A percentile compares a stretch with the other conserved stretches of the same genome.
Conservation (phyloP, 2,329 filamentous ascomycete genomes). For the Raffaelea deltoideospora region DNA sequence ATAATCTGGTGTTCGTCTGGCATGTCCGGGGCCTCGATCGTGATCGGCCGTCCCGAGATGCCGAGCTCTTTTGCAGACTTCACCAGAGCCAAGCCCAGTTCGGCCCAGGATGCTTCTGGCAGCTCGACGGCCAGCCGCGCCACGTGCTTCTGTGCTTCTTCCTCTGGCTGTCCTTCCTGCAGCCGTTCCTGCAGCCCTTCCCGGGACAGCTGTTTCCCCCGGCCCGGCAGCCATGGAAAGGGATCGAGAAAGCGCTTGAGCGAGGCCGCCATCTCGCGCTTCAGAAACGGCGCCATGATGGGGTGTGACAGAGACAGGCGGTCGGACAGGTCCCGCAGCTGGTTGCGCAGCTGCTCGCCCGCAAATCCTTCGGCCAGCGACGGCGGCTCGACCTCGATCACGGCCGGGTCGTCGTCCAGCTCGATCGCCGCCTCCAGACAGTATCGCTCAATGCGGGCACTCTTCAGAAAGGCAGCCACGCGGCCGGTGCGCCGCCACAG, state of each 20-base stretch:
- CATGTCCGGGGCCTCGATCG: conserved; percentile 21
- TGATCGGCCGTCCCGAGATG: conserved; percentile 18
- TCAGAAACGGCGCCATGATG: conserved; percentile 40
- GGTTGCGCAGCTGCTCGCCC: conserved; percentile 43
- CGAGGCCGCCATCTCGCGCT: conserved; percentile 32
- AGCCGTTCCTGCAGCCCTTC: no score
- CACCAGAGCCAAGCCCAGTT: conserved; percentile 25
- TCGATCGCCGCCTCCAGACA: conserved; percentile 53
- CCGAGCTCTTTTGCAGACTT: conserved; percentile 19
- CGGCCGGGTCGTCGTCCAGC: conserved; percentile 49
- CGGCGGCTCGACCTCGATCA: conserved; percentile 46
- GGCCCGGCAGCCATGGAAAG: conserved; percentile 42
- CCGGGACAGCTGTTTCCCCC: no score
- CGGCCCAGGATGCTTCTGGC: conserved; percentile 23
- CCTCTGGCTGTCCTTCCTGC: no score
- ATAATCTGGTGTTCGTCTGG: conserved; percentile 21
- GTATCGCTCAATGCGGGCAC: conserved; percentile 40
- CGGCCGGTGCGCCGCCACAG: conserved; percentile 46
- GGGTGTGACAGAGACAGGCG: conserved; percentile 44
- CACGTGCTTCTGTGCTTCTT: no score
- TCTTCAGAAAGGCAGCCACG: conserved; percentile 42
- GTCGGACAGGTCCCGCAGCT: conserved; percentile 38
- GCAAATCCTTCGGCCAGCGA: conserved; percentile 49
- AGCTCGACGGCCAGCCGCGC: conserved; percentile 16
- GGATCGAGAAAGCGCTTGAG: conserved; percentile 43